Evolutionary conservation across 768 basidiomycete genomes (phyloP).

Genomic region (Gymnopilus dilepis): DNA sequence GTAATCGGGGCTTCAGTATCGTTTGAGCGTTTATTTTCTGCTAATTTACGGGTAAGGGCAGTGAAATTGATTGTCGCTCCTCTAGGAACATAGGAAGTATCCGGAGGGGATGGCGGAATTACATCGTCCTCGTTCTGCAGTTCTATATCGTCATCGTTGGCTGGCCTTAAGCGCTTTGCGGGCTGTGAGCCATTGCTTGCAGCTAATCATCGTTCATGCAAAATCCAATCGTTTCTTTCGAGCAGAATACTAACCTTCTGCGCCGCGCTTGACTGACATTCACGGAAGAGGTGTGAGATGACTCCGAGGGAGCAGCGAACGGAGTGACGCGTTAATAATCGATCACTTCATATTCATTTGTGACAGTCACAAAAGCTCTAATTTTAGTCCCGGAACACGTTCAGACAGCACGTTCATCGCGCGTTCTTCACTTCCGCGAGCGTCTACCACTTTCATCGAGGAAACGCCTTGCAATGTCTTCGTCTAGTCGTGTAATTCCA

Average conservation of each 20-base stretch:
- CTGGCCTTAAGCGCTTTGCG: conserved; percentile 49
- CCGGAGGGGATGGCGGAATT: conserved; percentile 58
- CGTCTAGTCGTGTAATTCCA: background rate
- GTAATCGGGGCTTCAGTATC: conserved; percentile 41
- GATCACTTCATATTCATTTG: background rate
- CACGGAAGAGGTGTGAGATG: conserved; percentile 10
- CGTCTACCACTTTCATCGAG: background rate
- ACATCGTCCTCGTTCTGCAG: conserved; percentile 64
- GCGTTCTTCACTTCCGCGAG: background rate
- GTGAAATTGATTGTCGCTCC: conserved; percentile 88
- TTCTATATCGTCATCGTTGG: conserved; percentile 57
- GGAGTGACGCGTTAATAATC: background rate
- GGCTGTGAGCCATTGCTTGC: conserved; percentile 38
- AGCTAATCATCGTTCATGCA: conserved; percentile 17
- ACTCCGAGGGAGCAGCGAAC: background rate
- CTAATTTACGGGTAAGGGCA: conserved; percentile 80
- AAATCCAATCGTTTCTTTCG: conserved; percentile 8
- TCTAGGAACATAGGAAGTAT: conserved; percentile 62
- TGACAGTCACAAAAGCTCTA: background rate
- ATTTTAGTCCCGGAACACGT: too few species aligned
- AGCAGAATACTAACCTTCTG: conserved; percentile 40
- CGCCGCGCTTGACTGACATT: conserved; percentile 45
- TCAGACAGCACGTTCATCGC: background rate
- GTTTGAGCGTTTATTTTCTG: conserved; percentile 58
- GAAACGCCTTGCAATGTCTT: background rate